Evolutionary conservation across 2,329 filamentous ascomycete genomes (phyloP).

Genomic region (Diaporthe sp.): DNA sequence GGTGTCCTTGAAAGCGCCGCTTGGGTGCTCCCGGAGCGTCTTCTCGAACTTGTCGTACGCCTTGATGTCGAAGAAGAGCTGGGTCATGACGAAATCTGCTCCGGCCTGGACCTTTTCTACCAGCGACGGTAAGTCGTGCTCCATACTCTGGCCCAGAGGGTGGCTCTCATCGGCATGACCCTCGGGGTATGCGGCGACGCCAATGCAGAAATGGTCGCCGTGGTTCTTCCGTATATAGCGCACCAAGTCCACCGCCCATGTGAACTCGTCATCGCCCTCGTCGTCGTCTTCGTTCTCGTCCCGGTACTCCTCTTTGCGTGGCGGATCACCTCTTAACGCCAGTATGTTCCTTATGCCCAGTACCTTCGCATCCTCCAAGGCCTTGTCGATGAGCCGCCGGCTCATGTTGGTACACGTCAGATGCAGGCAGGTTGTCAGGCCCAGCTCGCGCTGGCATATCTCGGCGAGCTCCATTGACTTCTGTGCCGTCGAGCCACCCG

Average conservation of each 20-base stretch:
- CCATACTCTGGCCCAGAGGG: constrained; percentile 76
- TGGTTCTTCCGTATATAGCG: constrained; percentile 88
- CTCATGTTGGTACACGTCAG: constrained; percentile 99
- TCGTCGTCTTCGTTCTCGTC: constrained; percentile 69
- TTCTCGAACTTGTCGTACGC: constrained; percentile 87
- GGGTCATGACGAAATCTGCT: constrained; percentile 98
- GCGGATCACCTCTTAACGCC: constrained; percentile 91
- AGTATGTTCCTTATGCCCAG: constrained; percentile 95
- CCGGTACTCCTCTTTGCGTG: constrained; percentile 88
- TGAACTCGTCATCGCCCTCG: constrained; percentile 85
- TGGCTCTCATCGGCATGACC: constrained; percentile 93
- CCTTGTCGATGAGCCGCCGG: constrained; percentile 85
- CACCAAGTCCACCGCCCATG: constrained; percentile 90
- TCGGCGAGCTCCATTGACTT: constrained; percentile 96
- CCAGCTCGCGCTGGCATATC: constrained; percentile 92
- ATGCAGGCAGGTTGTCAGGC: constrained; percentile 94
- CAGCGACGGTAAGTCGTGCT: constrained; percentile 88
- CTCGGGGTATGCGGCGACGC: constrained; percentile 95
- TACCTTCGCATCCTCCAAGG: constrained; percentile 89
- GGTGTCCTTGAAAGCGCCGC: constrained; percentile 86
- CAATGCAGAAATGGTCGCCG: constrained; percentile 96
- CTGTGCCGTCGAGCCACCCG: constrained; percentile 89
- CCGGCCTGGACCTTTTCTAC: constrained; percentile 93
- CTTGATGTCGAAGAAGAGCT: constrained; percentile 92
- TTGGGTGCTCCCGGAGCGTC: constrained; percentile 82